Conservation (phyloP, 139 green algal genomes). For the Edaphochlamys debaryana region DNA sequence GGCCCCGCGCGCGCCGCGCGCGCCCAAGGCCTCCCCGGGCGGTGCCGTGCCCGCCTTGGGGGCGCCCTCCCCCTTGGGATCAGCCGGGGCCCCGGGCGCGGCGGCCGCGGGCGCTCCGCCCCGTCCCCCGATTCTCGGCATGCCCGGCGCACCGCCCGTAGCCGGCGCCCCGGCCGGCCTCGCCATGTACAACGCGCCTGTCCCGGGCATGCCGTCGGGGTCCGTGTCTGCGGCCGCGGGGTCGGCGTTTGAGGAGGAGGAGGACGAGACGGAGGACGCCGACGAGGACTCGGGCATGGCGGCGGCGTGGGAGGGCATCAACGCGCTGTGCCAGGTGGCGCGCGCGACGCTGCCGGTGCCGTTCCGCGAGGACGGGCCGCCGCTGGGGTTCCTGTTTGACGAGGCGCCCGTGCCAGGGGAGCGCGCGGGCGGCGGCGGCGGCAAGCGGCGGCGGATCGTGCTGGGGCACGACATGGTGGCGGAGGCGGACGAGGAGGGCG, state of each 20-base stretch:
- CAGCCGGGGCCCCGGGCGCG: no score
- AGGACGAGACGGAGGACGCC: conserved; percentile 1
- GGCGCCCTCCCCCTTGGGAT: background rate
- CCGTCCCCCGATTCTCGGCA: no score
- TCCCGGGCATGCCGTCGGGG: background rate
- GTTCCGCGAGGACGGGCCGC: conserved; percentile 76
- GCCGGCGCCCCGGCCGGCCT: background rate
- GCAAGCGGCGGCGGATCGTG: conserved; percentile 37
- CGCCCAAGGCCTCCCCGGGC: background rate
- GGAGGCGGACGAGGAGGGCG: conserved; percentile 29
- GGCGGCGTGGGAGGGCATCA: conserved; percentile 10
- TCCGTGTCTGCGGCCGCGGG: background rate
- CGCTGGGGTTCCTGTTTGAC: conserved; percentile 74
- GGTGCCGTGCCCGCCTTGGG: no score
- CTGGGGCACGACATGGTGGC: conserved; percentile 7
- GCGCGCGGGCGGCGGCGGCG: background rate
- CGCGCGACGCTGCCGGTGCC: conserved; percentile 59
- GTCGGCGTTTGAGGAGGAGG: background rate
- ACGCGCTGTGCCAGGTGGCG: conserved; percentile 63
- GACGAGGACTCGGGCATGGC: background rate
- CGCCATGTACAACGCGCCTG: background rate
- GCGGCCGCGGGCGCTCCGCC: no score
- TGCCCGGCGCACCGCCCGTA: no score
- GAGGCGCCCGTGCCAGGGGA: conserved; percentile 16
- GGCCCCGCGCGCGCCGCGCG: background rate